A percentile compares a stretch with the other conserved stretches of the same genome.
Evolutionary conservation across 1,284 basidiomycete species (phyloP).

Genomic region (Nidula niveotomentosa): DNA sequence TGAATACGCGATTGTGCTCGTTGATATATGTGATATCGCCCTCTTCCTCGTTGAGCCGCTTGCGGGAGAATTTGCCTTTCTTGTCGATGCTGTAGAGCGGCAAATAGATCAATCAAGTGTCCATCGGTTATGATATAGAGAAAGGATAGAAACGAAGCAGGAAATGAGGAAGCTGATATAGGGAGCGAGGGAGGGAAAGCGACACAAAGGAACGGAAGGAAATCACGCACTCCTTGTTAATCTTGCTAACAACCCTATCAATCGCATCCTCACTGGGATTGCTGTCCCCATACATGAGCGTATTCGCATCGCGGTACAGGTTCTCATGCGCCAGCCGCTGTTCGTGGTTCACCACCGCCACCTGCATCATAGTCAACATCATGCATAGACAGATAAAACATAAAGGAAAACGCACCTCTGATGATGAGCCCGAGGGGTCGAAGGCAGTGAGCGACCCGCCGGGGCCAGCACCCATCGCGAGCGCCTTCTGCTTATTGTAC

Average conservation of each 20-base stretch:
- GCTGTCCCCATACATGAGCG: conserved; percentile 89
- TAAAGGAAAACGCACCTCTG: conserved; percentile 27
- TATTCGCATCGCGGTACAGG: conserved; percentile 89
- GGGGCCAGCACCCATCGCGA: conserved; percentile 72
- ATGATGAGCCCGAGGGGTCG: conserved; percentile 45
- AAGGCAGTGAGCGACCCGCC: conserved; percentile 56
- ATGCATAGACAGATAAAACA: not conserved
- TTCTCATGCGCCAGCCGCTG: conserved; percentile 74
- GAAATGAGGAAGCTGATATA: too few relatives aligned
- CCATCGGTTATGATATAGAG: not conserved
- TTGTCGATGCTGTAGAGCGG: conserved; percentile 69
- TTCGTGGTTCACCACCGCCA: conserved; percentile 55
- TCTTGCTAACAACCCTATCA: conserved; percentile 88
- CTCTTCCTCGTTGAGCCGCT: conserved; percentile 87
- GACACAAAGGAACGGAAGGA: too few relatives aligned
- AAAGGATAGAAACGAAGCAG: not conserved
- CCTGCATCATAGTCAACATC: conserved; percentile 23
- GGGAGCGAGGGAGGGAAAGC: too few relatives aligned
- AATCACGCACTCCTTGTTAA: conserved; percentile 98
- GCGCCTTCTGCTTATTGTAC: conserved; percentile 87
- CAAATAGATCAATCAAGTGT: conserved; percentile 6
- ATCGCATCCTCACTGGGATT: conserved; percentile 95
- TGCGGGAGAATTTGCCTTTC: conserved; percentile 84
- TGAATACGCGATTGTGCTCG: conserved; percentile 97
- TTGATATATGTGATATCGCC: conserved; percentile 99